Conservation (phyloP, 2,329 filamentous ascomycete species). For the Diaporthe velutina region DNA sequence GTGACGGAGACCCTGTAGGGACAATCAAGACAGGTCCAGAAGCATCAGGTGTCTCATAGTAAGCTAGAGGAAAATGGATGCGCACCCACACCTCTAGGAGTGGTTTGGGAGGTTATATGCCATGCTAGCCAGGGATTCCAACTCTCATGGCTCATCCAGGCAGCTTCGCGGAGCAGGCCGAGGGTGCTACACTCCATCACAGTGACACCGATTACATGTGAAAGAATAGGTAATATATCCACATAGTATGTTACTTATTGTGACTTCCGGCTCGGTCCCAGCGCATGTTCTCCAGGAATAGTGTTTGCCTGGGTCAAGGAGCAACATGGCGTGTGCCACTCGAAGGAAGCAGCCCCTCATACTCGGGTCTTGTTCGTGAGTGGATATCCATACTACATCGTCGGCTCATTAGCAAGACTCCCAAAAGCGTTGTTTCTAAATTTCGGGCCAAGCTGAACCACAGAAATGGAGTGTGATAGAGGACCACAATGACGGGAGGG, state of each 20-base stretch:
- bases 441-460: not conserved
- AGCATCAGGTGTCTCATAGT: conserved; percentile 19
- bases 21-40: conserved; percentile 27
- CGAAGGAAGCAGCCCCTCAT: not conserved
- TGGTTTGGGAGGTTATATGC: too few species aligned
- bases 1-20: conserved; percentile 22
- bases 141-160: not conserved
- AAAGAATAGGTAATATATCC: not conserved
- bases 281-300: not conserved
- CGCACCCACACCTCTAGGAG: too few species aligned
- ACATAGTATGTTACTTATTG: not conserved
- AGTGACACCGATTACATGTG: conserved; percentile 15
- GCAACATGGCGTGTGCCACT: not conserved
- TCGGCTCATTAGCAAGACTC: not conserved
- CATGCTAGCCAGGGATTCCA: too few species aligned
- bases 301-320: not conserved
- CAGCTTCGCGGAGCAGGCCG: conserved; percentile 6
- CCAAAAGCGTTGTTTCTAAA: not conserved
- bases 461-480: not conserved
- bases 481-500: not conserved
- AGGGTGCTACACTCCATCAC: not conserved
- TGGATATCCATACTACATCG: not conserved
- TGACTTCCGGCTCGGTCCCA: not conserved
- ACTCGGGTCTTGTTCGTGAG: not conserved
- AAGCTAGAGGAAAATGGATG: too few species aligned